These are phyloP conservation scores for Artemisia annua DNA, from an alignment of 129 eudicot species.

Conservation along the genomic window DNA sequence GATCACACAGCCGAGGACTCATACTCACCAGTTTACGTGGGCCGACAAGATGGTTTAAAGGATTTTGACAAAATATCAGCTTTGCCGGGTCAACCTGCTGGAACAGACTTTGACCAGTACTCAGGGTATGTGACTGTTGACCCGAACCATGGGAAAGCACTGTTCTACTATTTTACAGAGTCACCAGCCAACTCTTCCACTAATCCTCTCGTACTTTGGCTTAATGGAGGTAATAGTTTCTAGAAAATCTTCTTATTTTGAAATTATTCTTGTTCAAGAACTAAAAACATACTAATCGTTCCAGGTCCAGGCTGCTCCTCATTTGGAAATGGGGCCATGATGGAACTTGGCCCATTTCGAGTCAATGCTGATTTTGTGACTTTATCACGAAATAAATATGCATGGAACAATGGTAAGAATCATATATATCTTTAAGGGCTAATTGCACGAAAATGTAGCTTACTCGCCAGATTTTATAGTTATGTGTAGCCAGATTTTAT, in stretches of 20 bases:
- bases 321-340: slow-evolving; percentile 55
- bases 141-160: slow-evolving; percentile 50
- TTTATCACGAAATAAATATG: slow-evolving; percentile 38
- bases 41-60: slow-evolving; percentile 53
- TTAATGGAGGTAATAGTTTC: slow-evolving; percentile 65
- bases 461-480: too few relatives aligned
- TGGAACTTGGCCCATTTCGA: slow-evolving; percentile 57
- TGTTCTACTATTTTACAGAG: slow-evolving; percentile 60
- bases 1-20: neutral
- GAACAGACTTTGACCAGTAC: slow-evolving; percentile 58
- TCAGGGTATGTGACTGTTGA: slow-evolving; percentile 77
- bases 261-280: neutral
- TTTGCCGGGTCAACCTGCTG: slow-evolving; percentile 69
- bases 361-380: slow-evolving; percentile 49
- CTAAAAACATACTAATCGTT: neutral
- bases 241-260: neutral
- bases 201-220: slow-evolving; percentile 80
- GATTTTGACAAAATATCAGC: slow-evolving; percentile 49
- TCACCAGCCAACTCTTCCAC: slow-evolving; percentile 40
- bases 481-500: too few relatives aligned
- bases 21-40: slow-evolving; percentile 42
- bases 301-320: slow-evolving; percentile 79
- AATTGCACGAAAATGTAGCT: too few relatives aligned
- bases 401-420: slow-evolving; percentile 51
- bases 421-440: neutral